Percentiles rank a stretch among this genome's conserved stretches.
Evolutionary conservation across 805 yeast species (phyloP).

Genomic region (Starmerella apis): DNA sequence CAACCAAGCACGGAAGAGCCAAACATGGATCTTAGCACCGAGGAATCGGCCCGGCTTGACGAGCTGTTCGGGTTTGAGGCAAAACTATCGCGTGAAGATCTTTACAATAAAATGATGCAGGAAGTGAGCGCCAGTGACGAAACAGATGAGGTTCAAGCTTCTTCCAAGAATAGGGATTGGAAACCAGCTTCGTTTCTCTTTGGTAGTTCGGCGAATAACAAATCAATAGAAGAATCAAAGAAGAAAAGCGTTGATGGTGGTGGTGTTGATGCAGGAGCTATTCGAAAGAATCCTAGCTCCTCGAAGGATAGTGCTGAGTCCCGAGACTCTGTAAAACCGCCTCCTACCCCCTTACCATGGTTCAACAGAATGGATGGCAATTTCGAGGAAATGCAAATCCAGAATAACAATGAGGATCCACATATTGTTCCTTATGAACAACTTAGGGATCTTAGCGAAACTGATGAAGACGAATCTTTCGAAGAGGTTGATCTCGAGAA

Average conservation of each 20-base stretch:
- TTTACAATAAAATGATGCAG: constrained; percentile 20
- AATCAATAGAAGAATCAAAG: constrained; percentile 3
- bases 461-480: constrained; percentile 6
- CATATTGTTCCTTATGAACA: constrained; percentile 39
- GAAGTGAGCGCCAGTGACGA: constrained; percentile 10
- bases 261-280: background rate
- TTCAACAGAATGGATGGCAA: constrained; percentile 1
- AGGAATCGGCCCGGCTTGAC: constrained; percentile 12
- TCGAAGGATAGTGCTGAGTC: background rate
- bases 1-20: constrained; percentile 4
- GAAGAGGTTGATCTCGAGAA: background rate
- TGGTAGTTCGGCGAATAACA: background rate
- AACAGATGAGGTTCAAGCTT: background rate
- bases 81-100: constrained; percentile 22
- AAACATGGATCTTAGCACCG: constrained; percentile 10
- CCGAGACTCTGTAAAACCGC: background rate
- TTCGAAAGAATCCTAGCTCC: no score
- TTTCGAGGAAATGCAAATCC: constrained; percentile 15
- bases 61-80: constrained; percentile 26
- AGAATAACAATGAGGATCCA: background rate
- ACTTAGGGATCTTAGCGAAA: constrained; percentile 9
- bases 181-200: background rate
- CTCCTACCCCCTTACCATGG: constrained; percentile 12
- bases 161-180: constrained; percentile 10
- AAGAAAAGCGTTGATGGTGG: no score